Conservation (phyloP, 805 yeast species). For the Komagataella phaffii region DNA sequence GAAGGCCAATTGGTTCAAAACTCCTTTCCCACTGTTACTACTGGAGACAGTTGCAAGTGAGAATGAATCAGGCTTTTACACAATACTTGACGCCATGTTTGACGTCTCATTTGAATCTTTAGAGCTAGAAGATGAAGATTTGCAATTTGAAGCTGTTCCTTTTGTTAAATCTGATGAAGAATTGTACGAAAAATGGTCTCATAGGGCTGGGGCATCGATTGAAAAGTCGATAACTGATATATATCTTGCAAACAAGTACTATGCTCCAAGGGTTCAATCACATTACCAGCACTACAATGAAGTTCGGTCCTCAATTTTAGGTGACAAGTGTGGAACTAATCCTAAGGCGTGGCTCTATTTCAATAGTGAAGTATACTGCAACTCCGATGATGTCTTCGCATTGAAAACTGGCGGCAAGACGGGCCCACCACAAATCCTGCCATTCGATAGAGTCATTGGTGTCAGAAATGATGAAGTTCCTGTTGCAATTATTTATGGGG, state of each 20-base stretch:
- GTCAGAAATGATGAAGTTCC: conserved; percentile 27
- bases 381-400: conserved; percentile 67
- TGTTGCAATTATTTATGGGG: conserved; percentile 54
- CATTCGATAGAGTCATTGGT: conserved; percentile 61
- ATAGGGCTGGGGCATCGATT: conserved; percentile 6
- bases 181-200: conserved; percentile 10
- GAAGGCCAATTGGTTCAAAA: conserved; percentile 24
- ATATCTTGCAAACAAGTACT: conserved; percentile 29
- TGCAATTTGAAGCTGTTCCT: conserved; percentile 9
- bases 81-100: conserved; percentile 16
- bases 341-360: conserved; percentile 34
- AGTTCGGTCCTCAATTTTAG: conserved; percentile 17
- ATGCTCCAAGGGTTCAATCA: conserved; percentile 52
- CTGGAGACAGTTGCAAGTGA: conserved; percentile 23
- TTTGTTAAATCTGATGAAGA: conserved; percentile 11
- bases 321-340: conserved; percentile 14
- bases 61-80: conserved; percentile 22
- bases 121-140: conserved; percentile 15
- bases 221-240: conserved; percentile 20
- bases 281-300: conserved; percentile 40
- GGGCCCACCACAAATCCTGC: conserved; percentile 12
- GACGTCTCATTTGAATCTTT: conserved; percentile 5
- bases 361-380: conserved; percentile 45
- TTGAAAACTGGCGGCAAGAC: conserved; percentile 38
- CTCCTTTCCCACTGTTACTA: conserved; percentile 23